Percentiles rank a stretch among this genome's conserved stretches.
Evolutionary conservation across 2,329 filamentous ascomycete genomes (phyloP).

Genomic region (Acephala macrosclerotiorum): DNA sequence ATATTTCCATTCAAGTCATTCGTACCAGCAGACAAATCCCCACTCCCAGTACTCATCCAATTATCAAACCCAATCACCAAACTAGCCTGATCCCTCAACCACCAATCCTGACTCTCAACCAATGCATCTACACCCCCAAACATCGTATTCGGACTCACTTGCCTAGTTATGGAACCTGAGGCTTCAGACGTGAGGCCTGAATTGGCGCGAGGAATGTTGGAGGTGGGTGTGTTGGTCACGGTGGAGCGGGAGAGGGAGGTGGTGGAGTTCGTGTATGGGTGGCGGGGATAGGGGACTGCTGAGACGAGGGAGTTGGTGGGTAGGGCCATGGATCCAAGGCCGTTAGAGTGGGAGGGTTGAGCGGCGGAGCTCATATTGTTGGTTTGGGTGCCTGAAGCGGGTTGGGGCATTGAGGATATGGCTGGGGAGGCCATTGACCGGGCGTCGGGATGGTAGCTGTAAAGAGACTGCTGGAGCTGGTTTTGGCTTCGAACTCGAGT

Average conservation of each 20-base stretch:
- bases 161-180: conserved; percentile 37
- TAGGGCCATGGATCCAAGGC: conserved; percentile 28
- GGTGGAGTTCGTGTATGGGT: conserved; percentile 27
- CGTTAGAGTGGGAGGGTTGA: conserved; percentile 4
- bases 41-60: conserved; percentile 52
- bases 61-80: conserved; percentile 68
- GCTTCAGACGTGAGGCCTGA: conserved; percentile 31
- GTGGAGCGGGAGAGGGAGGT: conserved; percentile 21
- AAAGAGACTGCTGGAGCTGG: conserved; percentile 40
- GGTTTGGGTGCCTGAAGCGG: conserved; percentile 12
- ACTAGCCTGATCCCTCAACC: conserved; percentile 67
- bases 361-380: conserved; percentile 5
- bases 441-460: conserved; percentile 37
- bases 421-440: conserved; percentile 10
- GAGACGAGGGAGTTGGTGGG: conserved; percentile 30
- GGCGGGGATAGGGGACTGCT: conserved; percentile 31
- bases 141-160: conserved; percentile 55
- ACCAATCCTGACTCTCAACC: conserved; percentile 71
- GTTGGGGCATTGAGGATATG: background rate
- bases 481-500: conserved; percentile 31
- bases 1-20: conserved; percentile 18
- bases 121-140: conserved; percentile 68
- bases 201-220: conserved; percentile 27
- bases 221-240: conserved; percentile 23
- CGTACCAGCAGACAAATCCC: conserved; percentile 13